A percentile compares a stretch with the other conserved stretches of the same genome.
These are phyloP conservation scores for Citrus australasica DNA, from an alignment of 345 rosid species.

Conservation along the genomic window DNA sequence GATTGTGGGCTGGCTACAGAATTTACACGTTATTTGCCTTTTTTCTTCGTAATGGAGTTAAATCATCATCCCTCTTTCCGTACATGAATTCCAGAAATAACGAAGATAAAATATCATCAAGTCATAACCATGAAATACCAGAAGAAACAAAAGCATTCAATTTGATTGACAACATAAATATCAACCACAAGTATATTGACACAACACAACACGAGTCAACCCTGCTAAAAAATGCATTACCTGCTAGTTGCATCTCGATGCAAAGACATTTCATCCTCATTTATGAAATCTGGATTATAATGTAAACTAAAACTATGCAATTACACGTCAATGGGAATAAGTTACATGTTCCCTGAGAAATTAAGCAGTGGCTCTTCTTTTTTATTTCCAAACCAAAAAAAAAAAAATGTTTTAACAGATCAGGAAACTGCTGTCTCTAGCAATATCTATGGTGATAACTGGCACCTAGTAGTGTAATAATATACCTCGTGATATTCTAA, in stretches of 20 bases:
- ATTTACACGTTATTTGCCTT: neutral
- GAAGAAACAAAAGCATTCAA: too few relatives aligned
- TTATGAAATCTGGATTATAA: neutral
- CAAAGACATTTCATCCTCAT: neutral
- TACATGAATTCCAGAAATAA: too few relatives aligned
- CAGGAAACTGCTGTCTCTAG: slow-evolving; percentile 17
- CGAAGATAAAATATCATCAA: too few relatives aligned
- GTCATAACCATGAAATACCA: neutral
- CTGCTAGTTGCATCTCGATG: neutral
- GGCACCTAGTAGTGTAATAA: slow-evolving; percentile 9
- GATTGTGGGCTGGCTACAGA: neutral
- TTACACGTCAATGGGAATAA: slow-evolving; percentile 8
- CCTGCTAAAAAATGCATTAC: neutral
- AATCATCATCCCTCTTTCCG: too few relatives aligned
- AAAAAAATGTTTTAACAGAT: neutral
- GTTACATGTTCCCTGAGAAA: slow-evolving; percentile 22
- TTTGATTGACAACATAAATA: neutral
- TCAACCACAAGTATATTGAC: neutral
- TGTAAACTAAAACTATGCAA: slow-evolving; percentile 2
- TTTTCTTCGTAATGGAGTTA: neutral
- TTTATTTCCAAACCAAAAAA: slow-evolving; percentile 1
- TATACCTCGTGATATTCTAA: slow-evolving; percentile 17
- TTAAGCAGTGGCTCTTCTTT: slow-evolving; percentile 10
- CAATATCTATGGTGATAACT: slow-evolving; percentile 14
- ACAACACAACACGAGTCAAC: neutral